phyloP scores from a whole-genome alignment of 768 basidiomycete genomes.

The Cystofilobasidium capitatum region DNA sequence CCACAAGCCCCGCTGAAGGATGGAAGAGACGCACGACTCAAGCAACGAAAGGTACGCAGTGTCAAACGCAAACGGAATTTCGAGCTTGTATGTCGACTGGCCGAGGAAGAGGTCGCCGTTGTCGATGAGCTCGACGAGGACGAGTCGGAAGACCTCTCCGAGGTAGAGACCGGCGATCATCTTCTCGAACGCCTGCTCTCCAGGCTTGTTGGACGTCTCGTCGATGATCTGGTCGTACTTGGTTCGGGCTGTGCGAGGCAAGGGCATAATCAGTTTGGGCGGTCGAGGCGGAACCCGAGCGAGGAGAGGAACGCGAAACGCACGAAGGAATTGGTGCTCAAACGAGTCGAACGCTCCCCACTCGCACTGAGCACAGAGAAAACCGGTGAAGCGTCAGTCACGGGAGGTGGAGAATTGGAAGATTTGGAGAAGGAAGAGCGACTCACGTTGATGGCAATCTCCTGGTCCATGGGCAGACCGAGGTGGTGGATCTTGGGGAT shows the following conservation, averaged over 20 bases:
- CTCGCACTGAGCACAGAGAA: constrained; percentile 31
- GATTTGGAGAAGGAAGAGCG: background rate
- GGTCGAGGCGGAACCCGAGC: too few species aligned
- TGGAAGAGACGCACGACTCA: constrained; percentile 57
- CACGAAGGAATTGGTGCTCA: constrained; percentile 76
- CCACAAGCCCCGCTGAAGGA: too few species aligned
- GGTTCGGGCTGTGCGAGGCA: constrained; percentile 51
- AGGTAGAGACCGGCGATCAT: constrained; percentile 93
- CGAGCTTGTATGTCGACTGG: constrained; percentile 96
- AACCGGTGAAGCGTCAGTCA: background rate
- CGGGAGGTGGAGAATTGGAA: background rate
- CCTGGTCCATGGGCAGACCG: constrained; percentile 51
- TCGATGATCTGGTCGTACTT: constrained; percentile 91
- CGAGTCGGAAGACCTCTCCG: constrained; percentile 89
- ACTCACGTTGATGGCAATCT: constrained; percentile 96
- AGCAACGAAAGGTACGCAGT: constrained; percentile 95
- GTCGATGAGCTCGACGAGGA: constrained; percentile 90
- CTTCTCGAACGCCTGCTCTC: constrained; percentile 60
- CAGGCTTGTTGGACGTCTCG: constrained; percentile 89
- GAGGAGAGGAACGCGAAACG: constrained; percentile 20
- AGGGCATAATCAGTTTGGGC: background rate
- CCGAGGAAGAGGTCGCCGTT: constrained; percentile 95
- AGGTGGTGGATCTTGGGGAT: constrained; percentile 75
- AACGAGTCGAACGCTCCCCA: constrained; percentile 97
- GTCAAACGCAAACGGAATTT: constrained; percentile 83